Evolutionary conservation across 2,329 filamentous ascomycete species (phyloP), one percentile per base, ranked within the genome.

Genomic region (Cordyceps pruinosa): DNA sequence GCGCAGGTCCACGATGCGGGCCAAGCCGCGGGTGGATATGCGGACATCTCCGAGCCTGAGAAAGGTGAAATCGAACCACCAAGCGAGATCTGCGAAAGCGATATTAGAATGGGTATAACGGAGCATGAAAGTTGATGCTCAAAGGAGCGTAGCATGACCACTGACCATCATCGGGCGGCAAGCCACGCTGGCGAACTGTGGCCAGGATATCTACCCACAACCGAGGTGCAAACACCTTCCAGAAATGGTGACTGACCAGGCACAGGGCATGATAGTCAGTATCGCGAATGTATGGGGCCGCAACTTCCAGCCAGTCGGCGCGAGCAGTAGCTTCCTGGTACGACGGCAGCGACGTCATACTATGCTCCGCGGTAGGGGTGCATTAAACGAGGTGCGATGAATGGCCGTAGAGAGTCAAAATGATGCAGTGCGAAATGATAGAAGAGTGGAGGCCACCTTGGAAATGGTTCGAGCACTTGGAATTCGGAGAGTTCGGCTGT

Each of bases 171-270:
- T 72, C 73, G 13, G 74, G 73, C 57, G 76, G 71, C 25, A 78
- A 63, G 6, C 75, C 74, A 9, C 74, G 66, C 1, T 60, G 65
- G 59, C 73, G 69, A 25, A 71, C 69, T 1, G 71, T 65, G 19
- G 68, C 63, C 19, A 82, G 64, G 12, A 80, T 72, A 62, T 83
- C 75, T 59, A 70, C 70, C 81, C 81, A 84, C 19, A 84, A 67
- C 5, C 71, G 74, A 21, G 79, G 77, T 5, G 76, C 76, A 63
- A 84, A 83, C 21, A 74, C 66, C 42, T 62, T 57, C 69, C 77
- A 75, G 62, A 80, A 82, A 10, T 70, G 73, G 41, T 63, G 68
- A 48, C 71, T 75, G 10, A 83, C 80, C 37, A 74, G 73, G 63
- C 78, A 82, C 44, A 82, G 73, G 8, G 67, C 66, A 25, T 69